A percentile compares a stretch with the other conserved stretches of the same genome.
Conservation (phyloP, 306 rosid species). For the Fragaria nilgerrensis region DNA sequence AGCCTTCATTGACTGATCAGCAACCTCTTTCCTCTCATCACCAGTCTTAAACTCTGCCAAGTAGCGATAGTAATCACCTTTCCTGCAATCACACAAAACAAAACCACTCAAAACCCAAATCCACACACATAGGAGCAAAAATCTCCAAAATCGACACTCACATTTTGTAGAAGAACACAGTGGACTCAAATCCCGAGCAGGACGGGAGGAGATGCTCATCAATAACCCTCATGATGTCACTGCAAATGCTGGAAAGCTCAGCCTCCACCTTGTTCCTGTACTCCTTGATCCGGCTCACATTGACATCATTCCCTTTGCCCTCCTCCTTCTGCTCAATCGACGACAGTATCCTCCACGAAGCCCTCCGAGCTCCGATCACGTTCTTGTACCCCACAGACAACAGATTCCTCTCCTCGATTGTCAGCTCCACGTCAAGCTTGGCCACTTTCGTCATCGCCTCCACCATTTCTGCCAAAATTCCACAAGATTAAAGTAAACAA, state of each 20-base stretch:
- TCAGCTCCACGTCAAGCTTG: conserved; percentile 54
- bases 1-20: conserved; percentile 59
- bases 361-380: conserved; percentile 57
- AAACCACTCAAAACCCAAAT: conserved; percentile 1
- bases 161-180: conserved; percentile 56
- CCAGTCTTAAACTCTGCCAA: conserved; percentile 48
- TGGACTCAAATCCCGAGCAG: conserved; percentile 11
- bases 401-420: conserved; percentile 56
- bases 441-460: conserved; percentile 60
- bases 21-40: conserved; percentile 53
- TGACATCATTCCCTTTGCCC: conserved; percentile 43
- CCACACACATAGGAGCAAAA: neutral
- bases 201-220: conserved; percentile 46
- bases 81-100: conserved; percentile 36
- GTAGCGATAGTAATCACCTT: conserved; percentile 59
- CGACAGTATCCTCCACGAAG: conserved; percentile 63
- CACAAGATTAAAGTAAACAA: neutral
- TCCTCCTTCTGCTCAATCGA: conserved; percentile 63
- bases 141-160: conserved; percentile 8
- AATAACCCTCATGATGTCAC: conserved; percentile 50
- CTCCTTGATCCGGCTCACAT: conserved; percentile 47
- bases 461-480: conserved; percentile 49
- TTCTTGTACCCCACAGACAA: conserved; percentile 58
- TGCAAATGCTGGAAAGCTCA: conserved; percentile 46
- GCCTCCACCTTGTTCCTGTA: conserved; percentile 52